A percentile compares a stretch with the other conserved stretches of the same genome.
phyloP scores from a whole-genome alignment of 2,329 filamentous ascomycete species.

The Beauveria varroae region DNA sequence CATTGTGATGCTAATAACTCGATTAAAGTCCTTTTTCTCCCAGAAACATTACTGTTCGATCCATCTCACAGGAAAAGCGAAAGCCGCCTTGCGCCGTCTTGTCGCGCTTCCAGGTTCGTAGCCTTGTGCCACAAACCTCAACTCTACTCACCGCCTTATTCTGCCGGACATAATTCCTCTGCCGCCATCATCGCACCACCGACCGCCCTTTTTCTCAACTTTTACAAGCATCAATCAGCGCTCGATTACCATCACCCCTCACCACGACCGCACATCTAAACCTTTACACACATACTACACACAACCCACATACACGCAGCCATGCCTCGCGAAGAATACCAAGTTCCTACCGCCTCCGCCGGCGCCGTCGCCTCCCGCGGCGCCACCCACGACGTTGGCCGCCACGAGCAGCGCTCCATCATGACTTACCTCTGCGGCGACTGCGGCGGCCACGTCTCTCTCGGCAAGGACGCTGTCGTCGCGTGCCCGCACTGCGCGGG shows the following conservation, averaged over 20 bases:
- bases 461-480: constrained; percentile 42
- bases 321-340: constrained; percentile 71
- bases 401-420: constrained; percentile 29
- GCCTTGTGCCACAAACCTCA: too few species aligned
- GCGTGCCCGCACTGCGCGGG: constrained; percentile 64
- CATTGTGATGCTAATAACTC: too few species aligned
- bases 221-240: background rate
- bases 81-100: too few species aligned
- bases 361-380: constrained; percentile 35
- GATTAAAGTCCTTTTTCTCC: fast-evolving
- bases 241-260: background rate
- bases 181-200: background rate
- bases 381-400: constrained; percentile 31
- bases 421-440: constrained; percentile 37
- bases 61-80: too few species aligned
- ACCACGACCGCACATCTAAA: background rate
- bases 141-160: constrained; percentile 16
- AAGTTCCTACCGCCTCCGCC: constrained; percentile 53
- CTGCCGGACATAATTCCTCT: constrained; percentile 18
- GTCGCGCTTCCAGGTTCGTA: too few species aligned
- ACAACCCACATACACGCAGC: constrained; percentile 4
- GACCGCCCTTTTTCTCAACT: background rate
- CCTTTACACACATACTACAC: background rate
- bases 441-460: constrained; percentile 34
- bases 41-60: too few species aligned